Percentiles rank a stretch among this genome's conserved stretches.
Conservation (phyloP, 2,329 filamentous ascomycete species). For the Aulographum hederae region DNA sequence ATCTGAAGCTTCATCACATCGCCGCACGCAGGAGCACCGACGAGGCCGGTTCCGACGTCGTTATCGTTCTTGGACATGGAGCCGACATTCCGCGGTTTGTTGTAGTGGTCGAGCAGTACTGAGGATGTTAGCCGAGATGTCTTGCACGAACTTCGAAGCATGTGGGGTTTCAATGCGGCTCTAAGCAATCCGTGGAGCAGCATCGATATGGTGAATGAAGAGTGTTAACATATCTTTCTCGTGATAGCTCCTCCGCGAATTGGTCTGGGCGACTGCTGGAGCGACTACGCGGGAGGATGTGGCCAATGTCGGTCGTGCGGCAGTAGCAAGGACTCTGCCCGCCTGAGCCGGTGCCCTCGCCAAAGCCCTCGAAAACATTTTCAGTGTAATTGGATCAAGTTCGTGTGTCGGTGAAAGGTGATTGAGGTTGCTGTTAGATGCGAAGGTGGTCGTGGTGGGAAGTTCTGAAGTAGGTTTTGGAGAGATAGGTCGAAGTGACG, state of each 20-base stretch:
- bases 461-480: too few species aligned
- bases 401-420: too few species aligned
- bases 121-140: conserved; percentile 19
- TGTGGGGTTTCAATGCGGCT: neutral
- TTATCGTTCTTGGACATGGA: conserved; percentile 61
- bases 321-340: too few species aligned
- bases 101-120: conserved; percentile 61
- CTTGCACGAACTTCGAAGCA: neutral
- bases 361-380: too few species aligned
- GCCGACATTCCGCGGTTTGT: conserved; percentile 59
- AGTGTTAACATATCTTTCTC: conserved; percentile 40
- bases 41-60: conserved; percentile 80
- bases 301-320: too few species aligned
- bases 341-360: too few species aligned
- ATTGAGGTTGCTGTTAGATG: too few species aligned
- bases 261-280: conserved; percentile 19
- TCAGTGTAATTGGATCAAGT: too few species aligned
- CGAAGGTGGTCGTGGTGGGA: too few species aligned
- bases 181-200: neutral
- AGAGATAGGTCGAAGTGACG: too few species aligned
- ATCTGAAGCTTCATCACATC: conserved; percentile 94
- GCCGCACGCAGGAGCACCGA: conserved; percentile 77
- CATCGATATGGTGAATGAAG: conserved; percentile 2
- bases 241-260: conserved; percentile 36
- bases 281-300: conserved; percentile 23